phyloP scores from a whole-genome alignment of 2,329 filamentous ascomycete genomes.

The Fusarium floridanum region DNA sequence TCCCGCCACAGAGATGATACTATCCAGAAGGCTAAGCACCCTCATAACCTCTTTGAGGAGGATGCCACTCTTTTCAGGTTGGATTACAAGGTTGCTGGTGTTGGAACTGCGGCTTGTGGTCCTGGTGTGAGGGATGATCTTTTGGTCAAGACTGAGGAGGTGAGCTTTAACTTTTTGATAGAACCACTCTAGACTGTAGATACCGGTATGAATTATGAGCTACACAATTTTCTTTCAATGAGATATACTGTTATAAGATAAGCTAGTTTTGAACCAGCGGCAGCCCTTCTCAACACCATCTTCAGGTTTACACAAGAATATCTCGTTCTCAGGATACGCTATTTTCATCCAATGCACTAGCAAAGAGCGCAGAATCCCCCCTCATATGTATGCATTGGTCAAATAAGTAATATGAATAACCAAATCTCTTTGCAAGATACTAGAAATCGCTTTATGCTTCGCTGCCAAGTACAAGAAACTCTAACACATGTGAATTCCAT shows the following conservation, averaged over 20 bases:
- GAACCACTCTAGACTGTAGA: conserved; percentile 42
- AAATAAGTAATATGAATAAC: not conserved
- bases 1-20: conserved; percentile 65
- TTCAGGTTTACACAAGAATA: not conserved
- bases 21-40: conserved; percentile 72
- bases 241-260: not conserved
- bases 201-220: not conserved
- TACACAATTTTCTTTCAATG: not conserved
- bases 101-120: conserved; percentile 64
- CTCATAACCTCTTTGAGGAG: conserved; percentile 69
- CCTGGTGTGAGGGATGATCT: conserved; percentile 61
- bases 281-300: not conserved
- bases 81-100: conserved; percentile 62
- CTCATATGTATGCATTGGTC: not conserved
- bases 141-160: conserved; percentile 56
- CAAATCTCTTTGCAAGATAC: not conserved
- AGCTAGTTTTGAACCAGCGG: not conserved
- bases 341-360: not conserved
- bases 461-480: not conserved
- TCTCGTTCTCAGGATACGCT: not conserved
- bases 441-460: conserved; percentile 1
- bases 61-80: conserved; percentile 59
- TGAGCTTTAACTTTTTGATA: conserved; percentile 58
- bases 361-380: too few relatives aligned
- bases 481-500: not conserved